phyloP scores from a whole-genome alignment of 208 protist species.

The Acanthamoeba triangularis region DNA sequence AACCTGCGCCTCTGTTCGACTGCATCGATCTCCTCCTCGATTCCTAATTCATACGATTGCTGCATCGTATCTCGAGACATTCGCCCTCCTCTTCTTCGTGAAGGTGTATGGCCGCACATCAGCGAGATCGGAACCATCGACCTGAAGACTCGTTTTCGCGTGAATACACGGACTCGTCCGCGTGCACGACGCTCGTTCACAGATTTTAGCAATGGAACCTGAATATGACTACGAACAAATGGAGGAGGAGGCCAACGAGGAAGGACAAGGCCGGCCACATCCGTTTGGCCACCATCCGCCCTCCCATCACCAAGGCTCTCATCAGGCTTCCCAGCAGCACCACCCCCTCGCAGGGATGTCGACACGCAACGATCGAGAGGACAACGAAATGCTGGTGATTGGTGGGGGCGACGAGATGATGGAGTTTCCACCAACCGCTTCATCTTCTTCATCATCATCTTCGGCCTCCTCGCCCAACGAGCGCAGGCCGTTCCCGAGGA shows the following conservation, averaged over 20 bases:
- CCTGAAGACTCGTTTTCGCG: neutral
- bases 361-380: neutral
- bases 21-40: no score
- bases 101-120: neutral
- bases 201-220: neutral
- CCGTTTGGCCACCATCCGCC: neutral
- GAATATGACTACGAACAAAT: conserved; percentile 34
- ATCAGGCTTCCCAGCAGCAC: no score
- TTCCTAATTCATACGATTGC: no score
- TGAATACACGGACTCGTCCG: conserved; percentile 7
- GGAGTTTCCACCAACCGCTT: neutral
- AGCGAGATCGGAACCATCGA: neutral
- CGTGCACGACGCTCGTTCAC: neutral
- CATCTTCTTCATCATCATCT: neutral
- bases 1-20: no score
- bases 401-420: neutral
- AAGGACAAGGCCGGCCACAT: neutral
- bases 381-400: neutral
- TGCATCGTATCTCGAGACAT: no score
- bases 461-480: neutral
- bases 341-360: no score
- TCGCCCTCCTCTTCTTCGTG: no score
- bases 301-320: no score
- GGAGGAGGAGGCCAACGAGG: neutral
- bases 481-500: neutral